These are phyloP conservation scores for Graphilbum sp. DNA, from an alignment of 2,329 filamentous ascomycete species.

Conservation along the genomic window DNA sequence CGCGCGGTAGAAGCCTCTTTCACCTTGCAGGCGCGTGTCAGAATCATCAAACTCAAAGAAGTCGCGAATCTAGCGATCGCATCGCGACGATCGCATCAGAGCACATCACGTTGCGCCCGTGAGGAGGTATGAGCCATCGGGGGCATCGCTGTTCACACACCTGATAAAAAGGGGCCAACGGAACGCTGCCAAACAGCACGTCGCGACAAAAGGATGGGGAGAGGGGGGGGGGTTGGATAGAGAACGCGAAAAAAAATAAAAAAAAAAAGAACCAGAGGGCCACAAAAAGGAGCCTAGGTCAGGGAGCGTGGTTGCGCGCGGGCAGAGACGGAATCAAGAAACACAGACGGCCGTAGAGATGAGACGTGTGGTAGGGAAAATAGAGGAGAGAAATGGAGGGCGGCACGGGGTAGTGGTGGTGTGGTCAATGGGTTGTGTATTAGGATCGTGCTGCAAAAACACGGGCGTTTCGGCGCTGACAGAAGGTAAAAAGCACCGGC, in stretches of 20 bases:
- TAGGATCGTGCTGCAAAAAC: background rate
- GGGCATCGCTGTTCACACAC: too few relatives aligned
- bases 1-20: too few relatives aligned
- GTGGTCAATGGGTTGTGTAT: background rate
- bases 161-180: too few relatives aligned
- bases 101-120: background rate
- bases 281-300: background rate
- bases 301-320: background rate
- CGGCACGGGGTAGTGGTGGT: background rate
- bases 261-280: background rate
- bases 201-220: background rate
- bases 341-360: background rate
- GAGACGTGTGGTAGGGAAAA: slow-evolving; percentile 2
- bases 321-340: background rate
- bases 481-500: background rate
- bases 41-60: background rate
- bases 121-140: too few relatives aligned
- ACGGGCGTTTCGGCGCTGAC: too few relatives aligned
- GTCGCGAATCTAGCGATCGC: background rate
- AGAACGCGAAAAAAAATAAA: too few relatives aligned
- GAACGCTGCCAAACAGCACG: too few relatives aligned
- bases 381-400: slow-evolving; percentile 1
- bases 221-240: too few relatives aligned
- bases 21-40: background rate
- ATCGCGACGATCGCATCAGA: background rate